A percentile compares a stretch with the other conserved stretches of the same genome.
Conservation (phyloP, 441 rosid species). For the Mallotus japonicus region DNA sequence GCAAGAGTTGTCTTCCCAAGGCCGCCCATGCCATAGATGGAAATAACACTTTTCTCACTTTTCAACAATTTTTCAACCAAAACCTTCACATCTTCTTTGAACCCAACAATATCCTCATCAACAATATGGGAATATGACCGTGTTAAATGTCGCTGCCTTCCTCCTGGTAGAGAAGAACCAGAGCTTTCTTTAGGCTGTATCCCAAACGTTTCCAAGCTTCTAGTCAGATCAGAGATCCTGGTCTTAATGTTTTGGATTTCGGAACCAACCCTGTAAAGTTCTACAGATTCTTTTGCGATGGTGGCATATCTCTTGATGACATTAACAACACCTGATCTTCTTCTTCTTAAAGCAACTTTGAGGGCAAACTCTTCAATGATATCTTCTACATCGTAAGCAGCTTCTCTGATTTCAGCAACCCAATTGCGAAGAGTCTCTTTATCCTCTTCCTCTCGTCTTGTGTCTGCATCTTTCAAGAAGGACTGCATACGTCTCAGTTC, state of each 20-base stretch:
- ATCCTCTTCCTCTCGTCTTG: constrained; percentile 32
- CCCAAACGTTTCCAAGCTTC: constrained; percentile 19
- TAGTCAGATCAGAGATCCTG: constrained; percentile 19
- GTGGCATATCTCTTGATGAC: constrained; percentile 17
- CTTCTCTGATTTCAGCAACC: constrained; percentile 52
- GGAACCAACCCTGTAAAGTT: constrained; percentile 24
- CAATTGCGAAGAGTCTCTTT: constrained; percentile 38
- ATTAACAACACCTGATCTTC: constrained; percentile 24
- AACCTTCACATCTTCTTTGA: constrained; percentile 15
- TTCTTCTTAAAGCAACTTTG: constrained; percentile 20
- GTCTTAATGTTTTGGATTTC: constrained; percentile 27
- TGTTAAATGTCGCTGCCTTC: constrained; percentile 6
- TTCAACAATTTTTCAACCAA: constrained; percentile 17
- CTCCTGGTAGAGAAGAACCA: not conserved
- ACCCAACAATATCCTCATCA: constrained; percentile 30
- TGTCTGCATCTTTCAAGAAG: constrained; percentile 42
- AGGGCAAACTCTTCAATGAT: constrained; percentile 37
- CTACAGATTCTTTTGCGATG: constrained; percentile 21
- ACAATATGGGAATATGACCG: constrained; percentile 26
- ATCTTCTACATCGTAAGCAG: constrained; percentile 47
- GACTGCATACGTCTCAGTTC: constrained; percentile 37
- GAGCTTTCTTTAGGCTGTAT: constrained; percentile 18
- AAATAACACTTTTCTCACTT: constrained; percentile 18
- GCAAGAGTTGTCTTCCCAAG: constrained; percentile 32
- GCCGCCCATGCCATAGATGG: constrained; percentile 29